Evolutionary conservation across 2,329 filamentous ascomycete genomes (phyloP), one percentile per base, ranked within the genome.

Genomic region (Capronia americana): DNA sequence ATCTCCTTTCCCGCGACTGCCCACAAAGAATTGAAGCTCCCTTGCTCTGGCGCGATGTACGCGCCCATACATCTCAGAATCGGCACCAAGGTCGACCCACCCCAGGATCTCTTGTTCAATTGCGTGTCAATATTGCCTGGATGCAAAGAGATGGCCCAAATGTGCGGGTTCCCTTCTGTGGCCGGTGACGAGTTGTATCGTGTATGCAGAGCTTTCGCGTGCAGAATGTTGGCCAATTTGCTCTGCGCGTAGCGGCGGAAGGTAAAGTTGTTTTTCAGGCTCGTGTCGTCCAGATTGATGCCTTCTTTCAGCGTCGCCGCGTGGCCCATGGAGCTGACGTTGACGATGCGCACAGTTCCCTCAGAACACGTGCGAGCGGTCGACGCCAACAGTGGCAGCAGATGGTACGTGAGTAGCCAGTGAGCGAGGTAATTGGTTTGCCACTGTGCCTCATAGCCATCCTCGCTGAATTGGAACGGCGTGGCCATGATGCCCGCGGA

Each of bases 141-240:
- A 62, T 82, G 79, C 1, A 84, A 63, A 0, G 77, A 70, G 7
- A 81, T 74, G 11, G 73, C 70, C 1, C 74, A 77, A 24, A 83
- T 62, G 51, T 74, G 11, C 5, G 32, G 34, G n/a, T 46, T 26
- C 28, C 71, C 66, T 0, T 26, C n/a, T 28, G 41, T 38, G n/a
- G 26, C 23, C 8, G 41, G 5, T 5, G 54, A 14, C n/a, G 59
- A 11, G 80, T 80, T 6, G 58, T 82, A 78, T 14, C 74, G 55
- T 4, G 58, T 20, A 41, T 61, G 51, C 61, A 67, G 34, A 23
- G 56, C 44, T 38, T 58, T 55, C 11, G 67, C 56, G 48, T 67
- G 57, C 12, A 84, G 71, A 55, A 84, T 78, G 60, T 82, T 81
- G 20, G 81, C 82, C 3, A 79, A 80, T 74, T 85, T 84, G 55